A percentile compares a stretch with the other conserved stretches of the same genome.
Evolutionary conservation across 1,284 basidiomycete species (phyloP).

Genomic region (Hymenochaete sp.): DNA sequence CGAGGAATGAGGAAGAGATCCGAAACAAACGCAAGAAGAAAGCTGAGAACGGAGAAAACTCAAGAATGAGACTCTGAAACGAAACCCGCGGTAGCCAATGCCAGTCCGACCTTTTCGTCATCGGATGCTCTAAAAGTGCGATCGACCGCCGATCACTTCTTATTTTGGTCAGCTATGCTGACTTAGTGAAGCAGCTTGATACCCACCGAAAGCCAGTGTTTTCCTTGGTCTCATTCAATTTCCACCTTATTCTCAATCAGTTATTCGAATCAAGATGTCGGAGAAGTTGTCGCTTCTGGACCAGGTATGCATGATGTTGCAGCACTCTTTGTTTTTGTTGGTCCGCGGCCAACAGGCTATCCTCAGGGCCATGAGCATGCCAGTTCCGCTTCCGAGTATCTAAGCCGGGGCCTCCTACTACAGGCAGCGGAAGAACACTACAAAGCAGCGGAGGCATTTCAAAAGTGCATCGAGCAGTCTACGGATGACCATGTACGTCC

Average conservation of each 20-base stretch:
- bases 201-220: no score
- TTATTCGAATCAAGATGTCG: conserved; percentile 9
- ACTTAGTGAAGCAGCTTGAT: no score
- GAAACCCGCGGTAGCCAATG: no score
- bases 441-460: conserved; percentile 66
- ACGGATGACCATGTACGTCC: conserved; percentile 58
- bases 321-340: background rate
- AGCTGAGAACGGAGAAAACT: no score
- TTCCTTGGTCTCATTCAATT: background rate
- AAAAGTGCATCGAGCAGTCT: conserved; percentile 58
- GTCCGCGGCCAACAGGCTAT: conserved; percentile 1
- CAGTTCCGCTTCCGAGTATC: conserved; percentile 64
- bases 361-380: conserved; percentile 72
- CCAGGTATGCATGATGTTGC: conserved; percentile 10
- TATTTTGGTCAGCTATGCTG: no score
- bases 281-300: conserved; percentile 9
- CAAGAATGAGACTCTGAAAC: no score
- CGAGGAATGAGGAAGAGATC: no score
- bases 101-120: no score
- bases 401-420: conserved; percentile 53
- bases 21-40: no score
- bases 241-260: background rate
- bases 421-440: conserved; percentile 54
- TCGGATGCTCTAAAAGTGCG: no score
- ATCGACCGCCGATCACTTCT: conserved; percentile 6